A percentile compares a stretch with the other conserved stretches of the same genome.
phyloP scores from a whole-genome alignment of 1,139 yeast genomes.

The Yamadazyma diddensiae region DNA sequence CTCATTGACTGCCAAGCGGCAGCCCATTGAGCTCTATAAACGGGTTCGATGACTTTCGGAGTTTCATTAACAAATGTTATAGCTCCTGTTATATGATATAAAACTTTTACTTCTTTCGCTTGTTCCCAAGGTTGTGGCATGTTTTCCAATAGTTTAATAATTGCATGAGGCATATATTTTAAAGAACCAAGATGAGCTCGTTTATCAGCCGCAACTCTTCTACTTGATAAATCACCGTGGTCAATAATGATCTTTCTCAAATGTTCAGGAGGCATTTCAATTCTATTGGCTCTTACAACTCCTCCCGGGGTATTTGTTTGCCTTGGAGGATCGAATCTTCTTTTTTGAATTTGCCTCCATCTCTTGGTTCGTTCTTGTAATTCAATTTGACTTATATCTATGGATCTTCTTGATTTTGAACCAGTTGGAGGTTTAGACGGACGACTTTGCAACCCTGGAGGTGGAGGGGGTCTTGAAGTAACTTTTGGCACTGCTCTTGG shows the following conservation, averaged over 20 bases:
- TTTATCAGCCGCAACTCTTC: conserved; percentile 81
- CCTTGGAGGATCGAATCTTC: conserved; percentile 36
- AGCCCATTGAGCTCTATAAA: conserved; percentile 95
- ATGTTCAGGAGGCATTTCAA: conserved; percentile 94
- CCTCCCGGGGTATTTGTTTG: conserved; percentile 27
- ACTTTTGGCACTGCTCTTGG: conserved; percentile 4
- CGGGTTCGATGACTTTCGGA: conserved; percentile 90
- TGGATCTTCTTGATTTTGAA: conserved; percentile 6
- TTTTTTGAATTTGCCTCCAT: conserved; percentile 70
- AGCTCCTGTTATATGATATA: conserved; percentile 91
- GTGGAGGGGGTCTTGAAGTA: conserved; percentile 2
- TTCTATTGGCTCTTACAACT: conserved; percentile 57
- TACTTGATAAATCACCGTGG: conserved; percentile 83
- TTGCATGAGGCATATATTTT: conserved; percentile 94
- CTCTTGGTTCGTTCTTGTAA: conserved; percentile 47
- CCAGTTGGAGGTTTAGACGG: conserved; percentile 16
- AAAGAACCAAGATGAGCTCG: conserved; percentile 86
- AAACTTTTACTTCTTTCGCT: conserved; percentile 76
- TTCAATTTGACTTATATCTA: conserved; percentile 15
- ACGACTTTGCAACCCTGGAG: conserved; percentile 1
- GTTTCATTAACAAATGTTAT: conserved; percentile 91
- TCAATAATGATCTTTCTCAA: conserved; percentile 78
- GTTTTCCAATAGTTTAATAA: conserved; percentile 81
- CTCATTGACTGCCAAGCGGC: conserved; percentile 91
- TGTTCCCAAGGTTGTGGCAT: conserved; percentile 99